Conservation (phyloP, 257 asterid genomes). For the Euphrasia confusa region DNA sequence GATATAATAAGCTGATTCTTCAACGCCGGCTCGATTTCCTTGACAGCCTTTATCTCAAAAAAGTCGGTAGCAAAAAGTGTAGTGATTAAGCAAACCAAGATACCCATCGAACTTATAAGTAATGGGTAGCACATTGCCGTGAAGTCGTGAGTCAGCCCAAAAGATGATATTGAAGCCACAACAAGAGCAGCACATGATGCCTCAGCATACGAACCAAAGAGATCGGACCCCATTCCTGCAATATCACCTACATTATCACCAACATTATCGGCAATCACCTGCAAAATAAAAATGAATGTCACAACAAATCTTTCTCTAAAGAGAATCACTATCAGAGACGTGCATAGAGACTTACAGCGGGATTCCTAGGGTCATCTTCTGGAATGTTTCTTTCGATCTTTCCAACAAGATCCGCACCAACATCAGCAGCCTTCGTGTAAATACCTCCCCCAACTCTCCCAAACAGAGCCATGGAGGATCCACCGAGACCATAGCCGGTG, state of each 20-base stretch:
- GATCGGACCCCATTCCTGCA: slow-evolving; percentile 88
- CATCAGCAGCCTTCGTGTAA: slow-evolving; percentile 76
- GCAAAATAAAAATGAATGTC: slow-evolving; percentile 24
- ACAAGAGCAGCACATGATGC: slow-evolving; percentile 73
- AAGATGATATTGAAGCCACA: slow-evolving; percentile 64
- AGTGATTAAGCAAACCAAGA: slow-evolving; percentile 76
- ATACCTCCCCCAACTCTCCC: slow-evolving; percentile 99
- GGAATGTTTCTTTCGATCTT: slow-evolving; percentile 61
- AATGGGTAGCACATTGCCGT: slow-evolving; percentile 78
- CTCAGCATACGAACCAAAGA: slow-evolving; percentile 66
- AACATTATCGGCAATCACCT: slow-evolving; percentile 95
- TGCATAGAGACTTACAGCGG: slow-evolving; percentile 43
- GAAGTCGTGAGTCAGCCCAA: slow-evolving; percentile 62
- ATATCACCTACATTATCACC: slow-evolving; percentile 97
- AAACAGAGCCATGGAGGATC: slow-evolving; percentile 94
- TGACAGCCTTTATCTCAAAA: slow-evolving; percentile 54
- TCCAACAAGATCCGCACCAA: slow-evolving; percentile 69
- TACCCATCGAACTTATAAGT: slow-evolving; percentile 88
- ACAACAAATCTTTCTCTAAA: neutral
- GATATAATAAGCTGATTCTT: slow-evolving; percentile 83
- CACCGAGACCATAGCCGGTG: slow-evolving; percentile 96
- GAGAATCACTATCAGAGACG: slow-evolving; percentile 1
- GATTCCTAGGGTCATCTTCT: slow-evolving; percentile 66
- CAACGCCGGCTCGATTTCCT: slow-evolving; percentile 64
- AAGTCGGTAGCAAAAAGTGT: slow-evolving; percentile 78